Evolutionary conservation across 495 filamentous ascomycete species (phyloP), one percentile per base, ranked within the genome.

Genomic region (Aspergillus ellipticus): DNA sequence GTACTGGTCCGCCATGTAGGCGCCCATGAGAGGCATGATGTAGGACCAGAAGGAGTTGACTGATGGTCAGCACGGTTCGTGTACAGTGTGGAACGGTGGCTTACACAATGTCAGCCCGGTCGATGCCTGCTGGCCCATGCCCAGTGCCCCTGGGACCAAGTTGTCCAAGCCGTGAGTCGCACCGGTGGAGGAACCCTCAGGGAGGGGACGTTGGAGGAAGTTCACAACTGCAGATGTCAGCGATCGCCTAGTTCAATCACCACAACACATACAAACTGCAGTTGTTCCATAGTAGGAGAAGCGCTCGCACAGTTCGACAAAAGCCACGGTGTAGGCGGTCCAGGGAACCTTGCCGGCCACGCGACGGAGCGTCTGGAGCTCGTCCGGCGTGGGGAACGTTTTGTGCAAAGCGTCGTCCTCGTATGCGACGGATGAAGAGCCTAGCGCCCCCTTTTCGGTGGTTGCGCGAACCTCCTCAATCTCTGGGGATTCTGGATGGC

Each of bases 31-130:
- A 10, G 89, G 89, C 66, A 83, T 86, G 26, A 84, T 58, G 60
- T 92, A 92, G 17, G 81, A 78, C 88, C 86, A 90, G 73, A 92
- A 90, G 19, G 76, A 67, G 65, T 89, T 90, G 76, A 90, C 88
- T 57, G 78, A n/a, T 15, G 22, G 9, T 55, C 11, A 54, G 45
- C 5, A 16, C 17, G n/a, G n/a, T 28, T 17, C 22, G 49, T n/a
- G 4, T 29, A 9, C 9, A 3, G 11, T 19, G 19, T 41, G 6
- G 10, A 0, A 13, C 11, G 13, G 19, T 39, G 7, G 67, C 71
- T 63, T 55, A 74, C 72, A 75, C 60, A 74, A 61, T 20, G 82
- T 85, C 50, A 91, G 57, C 42, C 79, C 82, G 17, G 83, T 85
- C 0, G 86, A 84, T 21, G 81, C 82, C 35, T 79, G 80, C 66